Percentiles rank a stretch among this genome's conserved stretches.
Conservation (phyloP, 345 rosid species). For the Euclidium syriacum region DNA sequence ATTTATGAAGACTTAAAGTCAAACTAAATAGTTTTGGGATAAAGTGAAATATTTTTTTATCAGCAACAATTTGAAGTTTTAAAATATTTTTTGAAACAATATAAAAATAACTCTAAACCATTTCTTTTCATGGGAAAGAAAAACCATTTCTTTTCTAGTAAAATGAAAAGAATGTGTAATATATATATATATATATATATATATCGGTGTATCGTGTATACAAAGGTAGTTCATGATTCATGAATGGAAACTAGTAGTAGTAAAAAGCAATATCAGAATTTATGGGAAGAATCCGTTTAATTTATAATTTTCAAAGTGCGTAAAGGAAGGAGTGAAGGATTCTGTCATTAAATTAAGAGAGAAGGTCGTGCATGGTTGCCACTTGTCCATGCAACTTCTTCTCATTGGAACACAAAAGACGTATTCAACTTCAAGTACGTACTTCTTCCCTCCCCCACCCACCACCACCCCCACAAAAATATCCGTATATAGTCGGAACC, state of each 20-base stretch:
- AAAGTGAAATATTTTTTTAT: no score
- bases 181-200: no score
- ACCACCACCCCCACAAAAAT: background rate
- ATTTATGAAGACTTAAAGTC: no score
- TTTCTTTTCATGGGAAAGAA: no score
- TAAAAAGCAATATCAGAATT: background rate
- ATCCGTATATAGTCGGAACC: background rate
- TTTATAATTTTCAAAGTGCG: background rate
- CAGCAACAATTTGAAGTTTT: no score
- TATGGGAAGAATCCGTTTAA: slow-evolving; percentile 3
- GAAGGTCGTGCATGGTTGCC: slow-evolving; percentile 19
- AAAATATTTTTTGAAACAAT: no score
- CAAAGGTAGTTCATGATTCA: background rate
- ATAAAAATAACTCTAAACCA: no score
- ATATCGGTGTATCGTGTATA: no score
- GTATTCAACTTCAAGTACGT: background rate
- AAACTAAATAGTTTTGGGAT: no score
- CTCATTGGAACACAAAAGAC: slow-evolving; percentile 2
- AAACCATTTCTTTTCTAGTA: no score
- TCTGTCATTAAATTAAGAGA: slow-evolving; percentile 6
- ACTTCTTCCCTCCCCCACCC: background rate
- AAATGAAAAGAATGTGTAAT: no score
- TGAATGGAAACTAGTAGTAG: background rate
- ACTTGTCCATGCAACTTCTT: slow-evolving; percentile 13
- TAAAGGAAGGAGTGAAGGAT: slow-evolving; percentile 1